Evolutionary conservation across 108 stramenopile species (phyloP), one percentile per base, ranked within the genome.

Genomic region (Asterionellopsis glacialis): DNA sequence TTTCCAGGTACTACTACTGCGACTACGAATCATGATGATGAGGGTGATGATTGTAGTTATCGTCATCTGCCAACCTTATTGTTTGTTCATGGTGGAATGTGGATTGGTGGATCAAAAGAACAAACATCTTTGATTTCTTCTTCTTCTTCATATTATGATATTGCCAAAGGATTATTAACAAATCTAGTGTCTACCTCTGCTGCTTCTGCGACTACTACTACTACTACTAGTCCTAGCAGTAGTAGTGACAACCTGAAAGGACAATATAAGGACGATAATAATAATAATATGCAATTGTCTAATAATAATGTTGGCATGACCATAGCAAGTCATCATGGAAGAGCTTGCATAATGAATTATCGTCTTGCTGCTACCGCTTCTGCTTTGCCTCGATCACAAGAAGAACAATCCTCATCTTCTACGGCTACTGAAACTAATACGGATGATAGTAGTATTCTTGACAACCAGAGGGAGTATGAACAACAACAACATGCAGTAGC

Each of bases 81-180:
- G 18, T 55, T 55, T 22, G 54, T 55, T 5, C 54, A 55, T 40
- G 54, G 54, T 16, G 54, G 54, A 55, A 55, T 55, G 54, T 55
- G 54, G 54, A 16, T 55, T 22, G 19, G 54, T 16, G 54, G 54
- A 16, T 28, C 27, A 16, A 55, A 55, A 22, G 39, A 40, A 18
- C 54, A 40, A 55, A 9, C 19, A 18, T 5, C 54, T n/a, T n/a
- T n/a, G n/a, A n/a, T n/a, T n/a, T n/a, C n/a, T n/a, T n/a, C n/a
- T n/a, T n/a, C 22, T 40, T 9, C 19, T 55, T 4, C 54, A 22
- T 9, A 28, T 7, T 33, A 55, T 25, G 54, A 55, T 9, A 25
- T 55, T 21, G 54, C 39, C 9, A 25, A 16, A 28, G 19, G 33
- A 33, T 33, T 33, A 7, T 19, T 48, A 1, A 48, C 47, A 9